Evolutionary conservation across 306 rosid genomes (phyloP).

Genomic region (Glycine latifolia): DNA sequence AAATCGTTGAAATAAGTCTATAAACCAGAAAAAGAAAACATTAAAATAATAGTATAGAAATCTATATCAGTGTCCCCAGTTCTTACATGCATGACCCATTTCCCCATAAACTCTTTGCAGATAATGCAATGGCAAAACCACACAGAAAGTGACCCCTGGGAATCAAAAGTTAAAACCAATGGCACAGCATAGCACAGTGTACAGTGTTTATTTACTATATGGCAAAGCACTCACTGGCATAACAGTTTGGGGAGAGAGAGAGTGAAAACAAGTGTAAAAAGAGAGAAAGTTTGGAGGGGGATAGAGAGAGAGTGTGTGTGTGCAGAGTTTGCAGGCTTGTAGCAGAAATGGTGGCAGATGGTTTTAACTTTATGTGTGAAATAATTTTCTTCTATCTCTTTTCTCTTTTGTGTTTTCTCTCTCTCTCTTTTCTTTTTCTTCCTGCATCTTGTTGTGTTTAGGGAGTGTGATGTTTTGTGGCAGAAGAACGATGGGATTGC

Average conservation of each 20-base stretch:
- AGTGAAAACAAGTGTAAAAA: conserved; percentile 35
- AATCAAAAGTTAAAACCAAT: conserved; percentile 48
- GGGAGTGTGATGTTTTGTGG: conserved; percentile 47
- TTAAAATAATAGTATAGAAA: not conserved
- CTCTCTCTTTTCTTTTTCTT: conserved; percentile 17
- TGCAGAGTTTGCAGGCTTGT: conserved; percentile 75
- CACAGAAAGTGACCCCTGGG: conserved; percentile 64
- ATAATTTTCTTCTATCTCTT: conserved; percentile 55
- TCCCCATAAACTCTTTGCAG: conserved; percentile 49
- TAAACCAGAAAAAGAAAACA: too few species aligned
- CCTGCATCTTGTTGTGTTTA: conserved; percentile 55
- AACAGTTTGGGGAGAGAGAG: conserved; percentile 41
- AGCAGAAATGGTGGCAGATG: conserved; percentile 76
- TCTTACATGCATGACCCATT: conserved; percentile 36
- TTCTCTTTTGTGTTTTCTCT: not conserved
- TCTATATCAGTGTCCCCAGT: not conserved
- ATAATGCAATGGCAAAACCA: conserved; percentile 50
- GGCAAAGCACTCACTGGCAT: conserved; percentile 30
- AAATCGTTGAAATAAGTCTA: too few species aligned
- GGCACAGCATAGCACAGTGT: conserved; percentile 44
- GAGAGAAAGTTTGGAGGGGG: conserved; percentile 25
- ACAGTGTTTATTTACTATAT: conserved; percentile 51
- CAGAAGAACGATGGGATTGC: conserved; percentile 82
- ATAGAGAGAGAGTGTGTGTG: conserved; percentile 30
- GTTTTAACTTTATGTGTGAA: conserved; percentile 82